These are phyloP conservation scores for Acacia confusa DNA, from an alignment of 306 rosid genomes.

Conservation along the genomic window DNA sequence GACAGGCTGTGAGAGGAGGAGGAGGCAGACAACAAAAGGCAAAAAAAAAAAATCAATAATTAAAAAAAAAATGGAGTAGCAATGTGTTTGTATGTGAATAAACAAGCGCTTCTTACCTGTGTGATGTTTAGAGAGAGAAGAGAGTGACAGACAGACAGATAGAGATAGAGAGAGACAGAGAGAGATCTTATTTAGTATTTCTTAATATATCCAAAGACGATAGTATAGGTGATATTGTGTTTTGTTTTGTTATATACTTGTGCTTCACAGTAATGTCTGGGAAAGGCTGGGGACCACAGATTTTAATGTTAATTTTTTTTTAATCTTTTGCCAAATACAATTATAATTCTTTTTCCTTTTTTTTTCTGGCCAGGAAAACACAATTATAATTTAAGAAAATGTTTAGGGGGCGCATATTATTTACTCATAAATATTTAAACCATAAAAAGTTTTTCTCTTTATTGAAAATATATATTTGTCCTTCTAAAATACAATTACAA, in stretches of 20 bases:
- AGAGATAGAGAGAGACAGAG: background rate
- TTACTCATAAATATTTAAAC: background rate
- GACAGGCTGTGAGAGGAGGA: conserved; percentile 82
- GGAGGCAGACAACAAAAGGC: conserved; percentile 38
- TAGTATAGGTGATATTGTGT: conserved; percentile 21
- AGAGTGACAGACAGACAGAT: background rate
- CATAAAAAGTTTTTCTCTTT: background rate
- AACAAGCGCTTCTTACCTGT: conserved; percentile 36
- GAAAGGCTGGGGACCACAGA: conserved; percentile 48
- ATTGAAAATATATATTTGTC: background rate
- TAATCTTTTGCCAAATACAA: background rate
- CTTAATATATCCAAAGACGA: background rate
- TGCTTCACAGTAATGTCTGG: conserved; percentile 39
- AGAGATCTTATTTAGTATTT: conserved; percentile 21
- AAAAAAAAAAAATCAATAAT: conserved; percentile 1
- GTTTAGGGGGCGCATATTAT: background rate
- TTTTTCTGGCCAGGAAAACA: background rate
- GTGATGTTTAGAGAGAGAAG: conserved; percentile 36
- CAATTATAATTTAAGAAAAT: background rate
- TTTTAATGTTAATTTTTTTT: background rate
- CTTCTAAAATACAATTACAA: background rate
- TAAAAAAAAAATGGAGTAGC: conserved; percentile 34
- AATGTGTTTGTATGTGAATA: conserved; percentile 56
- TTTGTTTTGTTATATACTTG: conserved; percentile 21
- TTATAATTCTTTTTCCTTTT: background rate